Evolutionary conservation across 768 basidiomycete genomes (phyloP).

Genomic region (Naganishia kalamii): DNA sequence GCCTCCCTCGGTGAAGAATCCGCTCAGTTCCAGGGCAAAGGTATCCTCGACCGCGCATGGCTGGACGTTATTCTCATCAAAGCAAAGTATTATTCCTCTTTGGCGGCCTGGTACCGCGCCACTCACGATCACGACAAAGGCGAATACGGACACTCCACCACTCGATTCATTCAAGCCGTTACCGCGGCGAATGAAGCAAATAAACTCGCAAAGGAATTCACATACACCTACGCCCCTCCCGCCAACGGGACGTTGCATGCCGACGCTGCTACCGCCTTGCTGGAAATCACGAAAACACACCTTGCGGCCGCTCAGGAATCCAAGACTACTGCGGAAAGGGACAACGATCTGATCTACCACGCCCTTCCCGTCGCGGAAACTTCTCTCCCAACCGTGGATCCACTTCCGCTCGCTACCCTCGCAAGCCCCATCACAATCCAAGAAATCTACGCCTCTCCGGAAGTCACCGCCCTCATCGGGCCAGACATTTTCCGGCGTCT

Average conservation of each 20-base stretch:
- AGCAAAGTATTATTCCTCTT: conserved; percentile 76
- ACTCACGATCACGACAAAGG: conserved; percentile 66
- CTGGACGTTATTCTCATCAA: conserved; percentile 76
- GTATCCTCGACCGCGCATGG: conserved; percentile 93
- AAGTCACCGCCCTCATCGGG: conserved; percentile 91
- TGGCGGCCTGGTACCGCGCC: conserved; percentile 79
- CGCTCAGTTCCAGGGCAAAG: conserved; percentile 94
- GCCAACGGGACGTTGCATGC: conserved; percentile 60
- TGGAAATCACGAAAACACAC: conserved; percentile 78
- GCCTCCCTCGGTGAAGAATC: conserved; percentile 76
- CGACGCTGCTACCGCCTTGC: conserved; percentile 72
- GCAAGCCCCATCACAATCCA: conserved; percentile 81
- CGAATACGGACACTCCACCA: conserved; percentile 81
- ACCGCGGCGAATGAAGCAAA: conserved; percentile 74
- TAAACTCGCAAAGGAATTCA: conserved; percentile 63
- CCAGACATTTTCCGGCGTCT: conserved; percentile 80
- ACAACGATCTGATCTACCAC: conserved; percentile 97
- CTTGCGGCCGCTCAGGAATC: conserved; percentile 68
- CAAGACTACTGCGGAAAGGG: conserved; percentile 67
- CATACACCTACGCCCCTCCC: conserved; percentile 54
- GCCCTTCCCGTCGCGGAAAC: conserved; percentile 74
- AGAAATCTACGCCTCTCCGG: conserved; percentile 80
- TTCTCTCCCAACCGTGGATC: conserved; percentile 73
- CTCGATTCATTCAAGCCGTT: conserved; percentile 70
- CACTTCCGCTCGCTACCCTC: conserved; percentile 54